Conservation (phyloP, 2,329 filamentous ascomycete genomes). For the Dryadomyces quercus-mongolicae region DNA sequence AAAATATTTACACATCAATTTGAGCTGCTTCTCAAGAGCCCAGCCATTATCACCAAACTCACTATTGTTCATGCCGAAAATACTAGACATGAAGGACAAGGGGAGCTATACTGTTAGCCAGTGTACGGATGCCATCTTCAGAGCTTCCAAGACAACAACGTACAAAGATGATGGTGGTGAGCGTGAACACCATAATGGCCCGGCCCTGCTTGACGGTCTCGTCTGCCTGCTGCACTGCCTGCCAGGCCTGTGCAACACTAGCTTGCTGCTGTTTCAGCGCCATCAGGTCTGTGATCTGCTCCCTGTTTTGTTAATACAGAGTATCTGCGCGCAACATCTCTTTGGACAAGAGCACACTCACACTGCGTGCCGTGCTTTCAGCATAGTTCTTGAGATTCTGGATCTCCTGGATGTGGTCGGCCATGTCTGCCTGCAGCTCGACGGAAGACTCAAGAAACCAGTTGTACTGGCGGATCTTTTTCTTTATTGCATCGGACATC, state of each 20-base stretch:
- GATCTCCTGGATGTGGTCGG: constrained; percentile 21
- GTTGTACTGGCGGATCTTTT: not conserved
- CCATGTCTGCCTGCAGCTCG: constrained; percentile 16
- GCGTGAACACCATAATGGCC: constrained; percentile 32
- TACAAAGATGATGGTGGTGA: constrained; percentile 34
- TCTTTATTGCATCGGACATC: too few species aligned
- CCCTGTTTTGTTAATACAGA: too few species aligned
- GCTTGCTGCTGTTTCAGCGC: constrained; percentile 33
- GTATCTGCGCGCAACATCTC: too few species aligned
- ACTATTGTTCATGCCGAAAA: constrained; percentile 26
- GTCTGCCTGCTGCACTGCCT: constrained; percentile 24
- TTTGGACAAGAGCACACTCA: constrained; percentile 12
- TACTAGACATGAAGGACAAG: constrained; percentile 23
- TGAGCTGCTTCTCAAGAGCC: not conserved
- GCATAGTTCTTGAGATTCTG: constrained; percentile 21
- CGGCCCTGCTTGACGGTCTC: constrained; percentile 28
- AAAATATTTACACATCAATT: constrained; percentile 15
- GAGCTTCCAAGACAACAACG: constrained; percentile 8
- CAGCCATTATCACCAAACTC: not conserved
- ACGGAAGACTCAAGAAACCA: constrained; percentile 10
- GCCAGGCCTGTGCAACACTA: constrained; percentile 29
- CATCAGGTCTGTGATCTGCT: constrained; percentile 27
- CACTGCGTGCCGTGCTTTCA: constrained; percentile 19
- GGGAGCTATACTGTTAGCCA: constrained; percentile 17
- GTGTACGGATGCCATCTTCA: too few species aligned